Conservation (phyloP, 75 land plant species). For the Azolla pinnata region DNA sequence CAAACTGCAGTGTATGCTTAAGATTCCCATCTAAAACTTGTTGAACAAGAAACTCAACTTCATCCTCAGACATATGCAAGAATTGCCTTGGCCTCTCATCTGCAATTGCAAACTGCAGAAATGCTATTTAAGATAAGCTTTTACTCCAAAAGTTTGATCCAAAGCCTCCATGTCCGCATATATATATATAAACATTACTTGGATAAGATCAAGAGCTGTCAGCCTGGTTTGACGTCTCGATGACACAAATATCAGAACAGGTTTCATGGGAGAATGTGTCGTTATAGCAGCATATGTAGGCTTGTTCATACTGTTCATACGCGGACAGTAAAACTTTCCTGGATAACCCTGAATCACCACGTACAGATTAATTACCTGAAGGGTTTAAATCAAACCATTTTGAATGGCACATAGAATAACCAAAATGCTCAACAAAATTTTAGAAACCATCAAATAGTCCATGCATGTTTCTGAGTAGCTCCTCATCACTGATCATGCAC, state of each 20-base stretch:
- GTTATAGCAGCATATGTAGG: conserved; percentile 97
- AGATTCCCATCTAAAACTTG: conserved; percentile 74
- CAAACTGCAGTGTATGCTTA: conserved; percentile 93
- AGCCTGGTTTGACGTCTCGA: conserved; percentile 96
- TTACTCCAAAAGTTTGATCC: too few species aligned
- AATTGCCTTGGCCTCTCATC: conserved; percentile 89
- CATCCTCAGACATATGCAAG: conserved; percentile 63
- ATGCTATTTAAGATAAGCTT: too few species aligned
- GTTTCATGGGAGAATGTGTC: conserved; percentile 93
- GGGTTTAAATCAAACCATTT: too few species aligned
- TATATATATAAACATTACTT: conserved; percentile 66
- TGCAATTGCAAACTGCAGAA: conserved; percentile 92
- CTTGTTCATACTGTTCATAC: conserved; percentile 99
- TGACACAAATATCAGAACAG: conserved; percentile 94
- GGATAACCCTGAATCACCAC: conserved; percentile 99
- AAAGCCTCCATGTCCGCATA: too few species aligned
- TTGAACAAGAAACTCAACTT: conserved; percentile 60
- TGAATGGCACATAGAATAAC: too few species aligned
- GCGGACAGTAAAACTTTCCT: conserved; percentile 93
- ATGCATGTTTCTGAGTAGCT: too few species aligned
- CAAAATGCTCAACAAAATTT: too few species aligned
- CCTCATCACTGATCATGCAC: too few species aligned
- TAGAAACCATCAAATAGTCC: too few species aligned
- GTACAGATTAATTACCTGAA: too few species aligned
- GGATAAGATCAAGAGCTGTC: conserved; percentile 92